A percentile compares a stretch with the other conserved stretches of the same genome.
These are phyloP conservation scores for Gossypium arboreum DNA, from an alignment of 345 rosid species.

Conservation along the genomic window DNA sequence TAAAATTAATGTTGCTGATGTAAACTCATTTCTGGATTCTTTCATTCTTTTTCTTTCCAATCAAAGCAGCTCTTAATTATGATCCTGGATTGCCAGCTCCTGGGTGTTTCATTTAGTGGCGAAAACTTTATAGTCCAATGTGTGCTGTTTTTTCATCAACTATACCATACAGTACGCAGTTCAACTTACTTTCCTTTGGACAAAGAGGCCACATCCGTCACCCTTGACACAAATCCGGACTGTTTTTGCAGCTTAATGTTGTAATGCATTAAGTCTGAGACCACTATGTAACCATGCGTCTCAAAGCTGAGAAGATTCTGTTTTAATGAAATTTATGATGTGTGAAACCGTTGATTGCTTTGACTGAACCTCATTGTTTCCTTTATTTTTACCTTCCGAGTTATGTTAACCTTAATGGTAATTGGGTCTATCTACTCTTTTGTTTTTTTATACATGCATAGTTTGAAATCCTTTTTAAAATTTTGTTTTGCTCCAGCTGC, in stretches of 20 bases:
- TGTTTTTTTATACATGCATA: background rate
- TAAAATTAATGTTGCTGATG: background rate
- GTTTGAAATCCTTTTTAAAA: background rate
- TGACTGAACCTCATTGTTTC: background rate
- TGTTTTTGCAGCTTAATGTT: background rate
- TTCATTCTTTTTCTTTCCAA: background rate
- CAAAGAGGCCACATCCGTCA: background rate
- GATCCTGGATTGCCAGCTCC: background rate
- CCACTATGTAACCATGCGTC: background rate
- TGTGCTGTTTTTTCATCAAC: background rate
- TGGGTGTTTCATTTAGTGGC: background rate
- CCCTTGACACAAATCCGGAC: background rate
- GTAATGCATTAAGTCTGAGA: background rate
- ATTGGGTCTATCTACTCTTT: background rate
- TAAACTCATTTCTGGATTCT: background rate
- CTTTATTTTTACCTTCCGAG: background rate
- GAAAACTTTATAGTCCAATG: background rate
- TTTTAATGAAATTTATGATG: background rate
- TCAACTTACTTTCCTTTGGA: background rate
- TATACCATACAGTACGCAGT: background rate
- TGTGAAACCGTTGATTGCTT: background rate
- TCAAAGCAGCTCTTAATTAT: background rate
- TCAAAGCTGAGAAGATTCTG: background rate
- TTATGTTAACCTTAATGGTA: background rate
- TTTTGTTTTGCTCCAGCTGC: conserved; percentile 11